Evolutionary conservation across 805 yeast species (phyloP).

Genomic region (Clavispora fructus): DNA sequence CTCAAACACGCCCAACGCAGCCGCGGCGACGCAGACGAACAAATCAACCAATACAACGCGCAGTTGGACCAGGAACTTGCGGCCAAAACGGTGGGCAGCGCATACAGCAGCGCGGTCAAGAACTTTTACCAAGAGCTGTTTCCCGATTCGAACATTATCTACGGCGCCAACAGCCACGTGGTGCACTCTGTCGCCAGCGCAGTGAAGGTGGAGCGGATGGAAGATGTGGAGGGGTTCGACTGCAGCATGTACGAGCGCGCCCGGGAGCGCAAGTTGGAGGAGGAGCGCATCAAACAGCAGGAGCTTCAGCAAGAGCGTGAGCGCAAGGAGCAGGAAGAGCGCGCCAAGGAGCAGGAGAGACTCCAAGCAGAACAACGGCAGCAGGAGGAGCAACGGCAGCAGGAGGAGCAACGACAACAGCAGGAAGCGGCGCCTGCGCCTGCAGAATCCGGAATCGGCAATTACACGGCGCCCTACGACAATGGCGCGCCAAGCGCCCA

Average conservation of each 20-base stretch:
- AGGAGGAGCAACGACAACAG: not conserved
- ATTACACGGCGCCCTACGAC: not conserved
- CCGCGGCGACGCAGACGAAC: conserved; percentile 3
- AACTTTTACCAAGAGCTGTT: not conserved
- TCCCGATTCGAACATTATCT: not conserved
- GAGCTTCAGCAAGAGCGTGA: not conserved
- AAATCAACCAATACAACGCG: conserved; percentile 4
- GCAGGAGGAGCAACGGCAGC: not conserved
- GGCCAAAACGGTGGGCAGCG: conserved; percentile 4
- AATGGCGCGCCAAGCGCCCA: not conserved
- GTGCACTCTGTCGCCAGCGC: not conserved
- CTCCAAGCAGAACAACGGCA: not conserved
- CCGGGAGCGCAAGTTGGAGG: conserved; percentile 6
- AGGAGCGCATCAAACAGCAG: conserved; percentile 2
- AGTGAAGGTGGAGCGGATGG: conserved; percentile 7
- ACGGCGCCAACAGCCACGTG: not conserved
- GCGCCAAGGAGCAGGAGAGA: not conserved
- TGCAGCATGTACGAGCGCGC: conserved; percentile 9
- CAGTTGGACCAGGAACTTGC: conserved; percentile 11
- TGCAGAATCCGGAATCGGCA: not conserved
- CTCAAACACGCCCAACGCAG: not conserved
- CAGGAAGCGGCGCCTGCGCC: not conserved
- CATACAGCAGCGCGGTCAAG: conserved; percentile 2
- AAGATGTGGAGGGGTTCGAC: conserved; percentile 14
- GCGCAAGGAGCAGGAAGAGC: not conserved